Base-by-base conservation (phyloP, 2,329 filamentous ascomycete species). In the Xylaria sp. region DNA sequence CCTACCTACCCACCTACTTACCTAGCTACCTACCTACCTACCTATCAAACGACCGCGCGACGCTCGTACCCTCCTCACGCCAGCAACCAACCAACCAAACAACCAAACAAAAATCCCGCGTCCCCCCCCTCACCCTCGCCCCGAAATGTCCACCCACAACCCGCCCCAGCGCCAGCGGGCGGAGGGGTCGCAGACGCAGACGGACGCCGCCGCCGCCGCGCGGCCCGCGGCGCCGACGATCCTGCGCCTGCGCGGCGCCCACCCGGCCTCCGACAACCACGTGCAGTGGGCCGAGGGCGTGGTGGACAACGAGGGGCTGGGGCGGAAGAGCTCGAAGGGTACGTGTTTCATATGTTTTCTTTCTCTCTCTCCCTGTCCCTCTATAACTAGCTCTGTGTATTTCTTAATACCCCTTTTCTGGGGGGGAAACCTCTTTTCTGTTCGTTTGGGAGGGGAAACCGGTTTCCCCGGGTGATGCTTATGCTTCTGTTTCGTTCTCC, bases 271-370 rank as follows among this genome's bases (percentile, higher is more conserved):
- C 21, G 72, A 77, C 17, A 80, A 87, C 48, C 85, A 85, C 44
- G 94, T 99, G 51, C 87, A 90, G 72, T 99, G 94, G 94, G 91
- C 91, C 6, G 90, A 94, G 67, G 89, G 91, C 67, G 92, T 97
- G 6, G 80, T 99, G 2, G 92, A 99, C 74, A 99, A 99, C 68
- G 94, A 99, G 74, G 91, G 91, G 3, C 82, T 97, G 72, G 92
- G 92, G 7, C 90, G 90, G 74, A 99, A 97, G 77, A 93, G 86
- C 61, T 96, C 91, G 17, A 99, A 99, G 84, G 90, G 91, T 93
- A 72, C 29, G 72, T 65, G 17, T 54, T 17, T 29, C 24, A 29
- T 22, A 46, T 45, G 21, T 18, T 13, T 18, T n/a, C 26, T 9
- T 20, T 9, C 26, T 16, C 29, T n/a, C 13, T 21, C 13, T 42